Conservation (phyloP, 768 basidiomycete species). For the Auricularia auricula-judae region DNA sequence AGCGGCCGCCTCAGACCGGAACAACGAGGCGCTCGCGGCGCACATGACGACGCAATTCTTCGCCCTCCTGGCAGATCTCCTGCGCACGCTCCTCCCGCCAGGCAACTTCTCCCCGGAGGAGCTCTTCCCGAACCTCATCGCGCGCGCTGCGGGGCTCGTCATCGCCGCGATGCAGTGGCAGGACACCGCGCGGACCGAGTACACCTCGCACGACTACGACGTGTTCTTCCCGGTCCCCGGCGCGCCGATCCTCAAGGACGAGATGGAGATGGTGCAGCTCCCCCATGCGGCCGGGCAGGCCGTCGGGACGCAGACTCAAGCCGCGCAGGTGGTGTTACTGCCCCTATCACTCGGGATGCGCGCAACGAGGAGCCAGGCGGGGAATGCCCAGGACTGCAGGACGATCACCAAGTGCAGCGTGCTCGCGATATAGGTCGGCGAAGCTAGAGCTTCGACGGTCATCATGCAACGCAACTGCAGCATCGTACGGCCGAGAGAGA, state of each 20-base stretch:
- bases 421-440: not conserved
- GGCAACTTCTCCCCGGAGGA: not conserved
- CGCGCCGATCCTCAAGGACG: not conserved
- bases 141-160: not conserved
- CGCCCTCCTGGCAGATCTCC: not conserved
- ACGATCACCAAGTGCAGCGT: not conserved
- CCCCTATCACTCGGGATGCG: not conserved
- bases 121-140: not conserved
- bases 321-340: not conserved
- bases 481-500: too few species aligned
- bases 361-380: not conserved
- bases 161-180: not conserved
- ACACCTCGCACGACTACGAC: not conserved
- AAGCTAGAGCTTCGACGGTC: too few species aligned
- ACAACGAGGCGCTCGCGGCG: not conserved
- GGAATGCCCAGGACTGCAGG: not conserved
- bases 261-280: not conserved
- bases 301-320: not conserved
- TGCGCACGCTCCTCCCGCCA: not conserved
- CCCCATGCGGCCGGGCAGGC: not conserved
- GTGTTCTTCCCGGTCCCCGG: not conserved
- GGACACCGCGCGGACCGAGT: not conserved
- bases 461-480: too few species aligned
- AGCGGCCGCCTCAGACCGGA: not conserved
- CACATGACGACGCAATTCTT: not conserved